A percentile compares a stretch with the other conserved stretches of the same genome.
Evolutionary conservation across 805 yeast genomes (phyloP).

Genomic region (Myxozyma melibiosi): DNA sequence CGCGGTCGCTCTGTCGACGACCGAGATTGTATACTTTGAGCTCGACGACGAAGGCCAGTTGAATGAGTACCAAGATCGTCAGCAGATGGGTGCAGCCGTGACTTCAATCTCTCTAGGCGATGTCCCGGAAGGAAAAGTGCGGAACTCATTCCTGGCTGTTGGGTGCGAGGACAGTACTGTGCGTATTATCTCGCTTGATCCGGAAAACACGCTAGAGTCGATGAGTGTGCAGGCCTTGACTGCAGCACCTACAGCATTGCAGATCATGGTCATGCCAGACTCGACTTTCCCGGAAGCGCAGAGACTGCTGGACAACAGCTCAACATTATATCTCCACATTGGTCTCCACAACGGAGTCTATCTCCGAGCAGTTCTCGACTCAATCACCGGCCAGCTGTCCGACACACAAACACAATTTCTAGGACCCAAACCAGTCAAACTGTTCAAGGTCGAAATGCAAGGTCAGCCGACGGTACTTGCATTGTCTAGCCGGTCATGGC

Average conservation of each 20-base stretch:
- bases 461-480: conserved; percentile 50
- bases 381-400: conserved; percentile 59
- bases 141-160: conserved; percentile 64
- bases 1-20: conserved; percentile 67
- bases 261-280: conserved; percentile 43
- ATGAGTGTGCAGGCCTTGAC: conserved; percentile 68
- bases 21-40: conserved; percentile 82
- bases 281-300: conserved; percentile 15
- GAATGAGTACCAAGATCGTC: conserved; percentile 66
- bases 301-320: conserved; percentile 22
- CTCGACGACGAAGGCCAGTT: conserved; percentile 58
- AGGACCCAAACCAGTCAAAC: conserved; percentile 65
- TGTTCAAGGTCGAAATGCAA: conserved; percentile 46
- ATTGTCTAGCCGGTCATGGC: conserved; percentile 58
- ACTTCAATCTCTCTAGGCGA: conserved; percentile 53
- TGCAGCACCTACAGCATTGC: conserved; percentile 50
- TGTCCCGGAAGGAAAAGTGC: conserved; percentile 49
- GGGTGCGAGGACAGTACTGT: conserved; percentile 74
- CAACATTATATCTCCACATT: conserved; percentile 57
- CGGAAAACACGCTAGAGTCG: conserved; percentile 60
- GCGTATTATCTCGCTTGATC: conserved; percentile 64
- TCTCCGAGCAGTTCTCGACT: conserved; percentile 61
- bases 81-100: conserved; percentile 56
- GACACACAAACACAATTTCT: conserved; percentile 70
- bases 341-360: conserved; percentile 87